Evolutionary conservation across 805 yeast species (phyloP).

Genomic region (Candida oleophila): DNA sequence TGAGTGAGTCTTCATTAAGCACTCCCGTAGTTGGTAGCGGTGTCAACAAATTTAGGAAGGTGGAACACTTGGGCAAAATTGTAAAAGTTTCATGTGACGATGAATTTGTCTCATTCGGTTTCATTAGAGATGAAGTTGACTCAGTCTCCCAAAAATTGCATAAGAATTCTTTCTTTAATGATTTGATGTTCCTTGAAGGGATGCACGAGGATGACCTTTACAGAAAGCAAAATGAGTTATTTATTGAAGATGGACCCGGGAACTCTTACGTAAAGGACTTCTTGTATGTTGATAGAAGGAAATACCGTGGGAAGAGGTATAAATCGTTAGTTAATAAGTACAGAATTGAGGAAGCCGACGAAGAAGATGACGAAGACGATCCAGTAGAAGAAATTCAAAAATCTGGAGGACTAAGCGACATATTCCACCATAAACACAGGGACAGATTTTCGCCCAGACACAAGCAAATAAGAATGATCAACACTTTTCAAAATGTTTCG

Average conservation of each 20-base stretch:
- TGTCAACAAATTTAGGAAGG: slow-evolving; percentile 50
- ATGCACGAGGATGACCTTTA: slow-evolving; percentile 28
- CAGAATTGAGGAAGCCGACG: slow-evolving; percentile 8
- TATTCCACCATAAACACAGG: slow-evolving; percentile 10
- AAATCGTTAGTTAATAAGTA: background rate
- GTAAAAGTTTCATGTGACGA: slow-evolving; percentile 66
- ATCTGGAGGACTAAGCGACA: slow-evolving; percentile 19
- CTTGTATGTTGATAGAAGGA: slow-evolving; percentile 19
- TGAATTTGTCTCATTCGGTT: slow-evolving; percentile 62
- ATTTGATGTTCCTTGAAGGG: slow-evolving; percentile 57
- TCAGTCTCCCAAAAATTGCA: slow-evolving; percentile 54
- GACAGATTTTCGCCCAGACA: slow-evolving; percentile 12
- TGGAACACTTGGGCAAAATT: slow-evolving; percentile 56
- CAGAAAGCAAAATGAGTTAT: slow-evolving; percentile 42
- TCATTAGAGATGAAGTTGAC: slow-evolving; percentile 62
- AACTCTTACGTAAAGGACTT: slow-evolving; percentile 29
- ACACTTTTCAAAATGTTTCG: slow-evolving; percentile 15
- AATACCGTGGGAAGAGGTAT: background rate
- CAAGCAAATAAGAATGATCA: slow-evolving; percentile 11
- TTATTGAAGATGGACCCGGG: slow-evolving; percentile 27
- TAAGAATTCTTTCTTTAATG: slow-evolving; percentile 47
- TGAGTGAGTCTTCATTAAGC: slow-evolving; percentile 30
- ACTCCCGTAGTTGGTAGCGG: slow-evolving; percentile 19
- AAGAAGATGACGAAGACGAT: slow-evolving; percentile 12
- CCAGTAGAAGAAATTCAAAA: slow-evolving; percentile 10